Evolutionary conservation across 2,329 filamentous ascomycete genomes (phyloP).

Genomic region (Podosphaera xanthii): DNA sequence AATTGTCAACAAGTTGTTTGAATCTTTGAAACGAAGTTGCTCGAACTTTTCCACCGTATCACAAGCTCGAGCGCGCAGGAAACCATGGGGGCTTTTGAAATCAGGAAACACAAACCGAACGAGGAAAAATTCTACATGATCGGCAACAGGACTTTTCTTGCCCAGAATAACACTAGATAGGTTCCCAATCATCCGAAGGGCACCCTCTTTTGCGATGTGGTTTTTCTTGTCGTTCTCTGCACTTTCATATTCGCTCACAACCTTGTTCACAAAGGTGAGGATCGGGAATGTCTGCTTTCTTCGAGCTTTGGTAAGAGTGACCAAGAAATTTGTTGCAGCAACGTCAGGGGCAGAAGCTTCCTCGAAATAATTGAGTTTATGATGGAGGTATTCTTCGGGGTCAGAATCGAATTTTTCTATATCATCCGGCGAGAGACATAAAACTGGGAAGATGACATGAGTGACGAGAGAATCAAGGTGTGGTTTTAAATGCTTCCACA

Average conservation of each 20-base stretch:
- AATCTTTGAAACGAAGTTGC: constrained; percentile 87
- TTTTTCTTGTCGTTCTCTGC: constrained; percentile 76
- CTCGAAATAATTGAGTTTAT: constrained; percentile 94
- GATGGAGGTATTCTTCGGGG: constrained; percentile 87
- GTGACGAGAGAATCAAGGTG: constrained; percentile 84
- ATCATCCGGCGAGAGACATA: constrained; percentile 82
- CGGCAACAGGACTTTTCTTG: constrained; percentile 95
- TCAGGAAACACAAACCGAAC: constrained; percentile 97
- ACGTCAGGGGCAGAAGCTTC: constrained; percentile 90
- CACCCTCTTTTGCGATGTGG: constrained; percentile 87
- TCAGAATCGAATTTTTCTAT: constrained; percentile 85
- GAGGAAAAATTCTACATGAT: constrained; percentile 96
- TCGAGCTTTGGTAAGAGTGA: constrained; percentile 79
- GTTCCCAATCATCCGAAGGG: constrained; percentile 89
- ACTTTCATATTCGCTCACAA: constrained; percentile 80
- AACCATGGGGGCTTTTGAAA: constrained; percentile 79
- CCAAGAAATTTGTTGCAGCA: constrained; percentile 86
- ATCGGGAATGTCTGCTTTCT: constrained; percentile 93
- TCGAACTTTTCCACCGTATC: constrained; percentile 98
- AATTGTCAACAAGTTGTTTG: constrained; percentile 83
- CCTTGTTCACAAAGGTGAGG: constrained; percentile 78
- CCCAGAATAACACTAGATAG: constrained; percentile 81
- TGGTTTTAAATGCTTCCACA: constrained; percentile 84
- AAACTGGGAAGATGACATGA: constrained; percentile 83
- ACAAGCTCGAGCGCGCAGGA: constrained; percentile 80